A percentile compares a stretch with the other conserved stretches of the same genome.
Conservation (phyloP, 257 asterid genomes). For the Solanum corneliomulleri region DNA sequence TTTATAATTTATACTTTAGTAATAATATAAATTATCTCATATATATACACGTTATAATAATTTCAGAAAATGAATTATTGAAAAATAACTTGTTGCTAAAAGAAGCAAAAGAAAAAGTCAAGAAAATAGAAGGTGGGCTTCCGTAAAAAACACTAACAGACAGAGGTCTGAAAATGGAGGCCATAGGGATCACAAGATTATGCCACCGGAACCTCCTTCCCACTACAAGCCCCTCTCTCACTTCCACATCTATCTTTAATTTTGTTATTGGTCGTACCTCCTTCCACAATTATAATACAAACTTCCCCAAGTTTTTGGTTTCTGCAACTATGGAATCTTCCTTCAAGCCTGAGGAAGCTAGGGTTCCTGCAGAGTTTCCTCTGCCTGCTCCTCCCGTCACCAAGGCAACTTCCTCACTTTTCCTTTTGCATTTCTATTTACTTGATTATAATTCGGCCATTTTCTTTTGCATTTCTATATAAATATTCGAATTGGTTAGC, state of each 20-base stretch:
- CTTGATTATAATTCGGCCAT: not conserved
- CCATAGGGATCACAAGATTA: not conserved
- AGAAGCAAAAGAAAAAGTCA: not conserved
- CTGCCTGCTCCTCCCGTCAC: constrained; percentile 49
- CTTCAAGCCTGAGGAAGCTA: constrained; percentile 55
- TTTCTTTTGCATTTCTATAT: not conserved
- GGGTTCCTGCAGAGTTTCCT: constrained; percentile 59
- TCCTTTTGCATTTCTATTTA: not conserved
- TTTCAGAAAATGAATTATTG: too few species aligned
- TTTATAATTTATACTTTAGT: too few species aligned
- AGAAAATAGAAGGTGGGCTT: not conserved
- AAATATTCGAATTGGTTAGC: not conserved
- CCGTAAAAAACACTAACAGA: not conserved
- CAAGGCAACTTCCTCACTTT: constrained; percentile 23
- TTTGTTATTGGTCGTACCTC: not conserved
- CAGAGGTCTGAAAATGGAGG: not conserved
- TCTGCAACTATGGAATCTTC: constrained; percentile 25
- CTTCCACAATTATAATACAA: not conserved
- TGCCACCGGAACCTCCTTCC: not conserved
- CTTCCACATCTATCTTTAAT: not conserved
- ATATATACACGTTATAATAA: too few species aligned
- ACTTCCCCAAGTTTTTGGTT: constrained; percentile 3
- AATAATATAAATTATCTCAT: too few species aligned
- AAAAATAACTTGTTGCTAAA: too few species aligned
- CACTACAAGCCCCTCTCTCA: not conserved